Evolutionary conservation across 2,329 filamentous ascomycete species (phyloP).

Genomic region (Basipetospora chlamydospora): DNA sequence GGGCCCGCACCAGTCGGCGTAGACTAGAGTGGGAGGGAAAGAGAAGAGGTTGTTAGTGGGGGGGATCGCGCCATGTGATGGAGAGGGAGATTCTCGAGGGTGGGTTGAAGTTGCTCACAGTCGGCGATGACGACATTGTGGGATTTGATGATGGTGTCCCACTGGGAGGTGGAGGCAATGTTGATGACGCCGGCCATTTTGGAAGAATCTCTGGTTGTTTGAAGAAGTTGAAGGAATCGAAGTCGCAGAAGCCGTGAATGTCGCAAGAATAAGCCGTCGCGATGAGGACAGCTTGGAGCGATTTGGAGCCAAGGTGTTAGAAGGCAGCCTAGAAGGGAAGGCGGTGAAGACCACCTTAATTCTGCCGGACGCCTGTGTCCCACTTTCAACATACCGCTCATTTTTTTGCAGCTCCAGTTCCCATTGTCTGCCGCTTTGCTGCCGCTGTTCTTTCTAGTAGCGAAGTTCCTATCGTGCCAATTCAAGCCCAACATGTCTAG

Average conservation of each 20-base stretch:
- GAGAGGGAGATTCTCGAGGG: neutral
- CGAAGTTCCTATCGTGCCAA: too few species aligned
- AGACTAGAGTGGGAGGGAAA: constrained; percentile 43
- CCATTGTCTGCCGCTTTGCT: neutral
- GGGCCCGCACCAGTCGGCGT: constrained; percentile 88
- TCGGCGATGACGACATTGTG: constrained; percentile 77
- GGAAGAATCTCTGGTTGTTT: neutral
- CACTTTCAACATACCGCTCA: constrained; percentile 6
- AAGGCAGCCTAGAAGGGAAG: constrained; percentile 7
- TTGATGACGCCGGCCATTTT: constrained; percentile 33
- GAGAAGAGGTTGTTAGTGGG: constrained; percentile 4
- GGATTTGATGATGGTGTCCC: constrained; percentile 54
- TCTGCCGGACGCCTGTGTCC: constrained; percentile 12
- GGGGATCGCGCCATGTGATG: neutral
- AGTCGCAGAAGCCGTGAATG: neutral
- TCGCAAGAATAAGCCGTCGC: neutral
- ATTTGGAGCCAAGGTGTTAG: neutral
- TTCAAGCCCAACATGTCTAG: too few species aligned
- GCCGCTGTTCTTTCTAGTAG: neutral
- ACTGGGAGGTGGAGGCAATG: constrained; percentile 55
- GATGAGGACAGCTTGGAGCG: constrained; percentile 2
- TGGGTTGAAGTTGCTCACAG: constrained; percentile 50
- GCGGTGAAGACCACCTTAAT: constrained; percentile 11
- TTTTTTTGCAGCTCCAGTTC: constrained; percentile 8
- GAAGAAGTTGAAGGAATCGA: neutral